phyloP scores from a whole-genome alignment of 495 filamentous ascomycete genomes.

The Annulohypoxylon bovei region DNA sequence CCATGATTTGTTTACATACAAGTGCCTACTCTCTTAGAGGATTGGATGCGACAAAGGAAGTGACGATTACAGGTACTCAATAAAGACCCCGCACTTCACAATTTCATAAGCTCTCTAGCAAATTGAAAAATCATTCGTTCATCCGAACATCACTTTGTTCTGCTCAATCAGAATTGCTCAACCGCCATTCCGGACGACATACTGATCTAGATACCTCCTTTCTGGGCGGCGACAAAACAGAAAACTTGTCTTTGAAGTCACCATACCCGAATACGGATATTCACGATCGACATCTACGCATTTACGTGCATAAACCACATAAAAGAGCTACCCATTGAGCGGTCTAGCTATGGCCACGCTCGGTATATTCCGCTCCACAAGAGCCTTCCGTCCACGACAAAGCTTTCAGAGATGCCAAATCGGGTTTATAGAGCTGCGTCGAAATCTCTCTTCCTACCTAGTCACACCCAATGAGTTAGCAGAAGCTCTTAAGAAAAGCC shows the following conservation, averaged over 20 bases:
- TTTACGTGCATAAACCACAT: slow-evolving; percentile 26
- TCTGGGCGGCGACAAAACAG: slow-evolving; percentile 17
- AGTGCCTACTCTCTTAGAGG: neutral
- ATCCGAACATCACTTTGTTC: slow-evolving; percentile 31
- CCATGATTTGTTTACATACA: slow-evolving; percentile 9
- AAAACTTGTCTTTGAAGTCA: slow-evolving; percentile 1
- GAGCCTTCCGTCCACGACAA: slow-evolving; percentile 48
- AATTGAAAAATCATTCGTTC: slow-evolving; percentile 33
- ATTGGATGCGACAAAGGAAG: slow-evolving; percentile 23
- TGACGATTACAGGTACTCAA: slow-evolving; percentile 14
- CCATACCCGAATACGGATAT: slow-evolving; percentile 12
- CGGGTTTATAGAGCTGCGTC: slow-evolving; percentile 38
- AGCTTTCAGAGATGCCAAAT: slow-evolving; percentile 35
- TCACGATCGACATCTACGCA: slow-evolving; percentile 11
- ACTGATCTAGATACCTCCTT: slow-evolving; percentile 26
- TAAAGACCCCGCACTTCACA: slow-evolving; percentile 33
- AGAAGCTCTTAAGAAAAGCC: slow-evolving; percentile 79
- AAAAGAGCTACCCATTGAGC: slow-evolving; percentile 22
- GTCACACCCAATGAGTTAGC: slow-evolving; percentile 85
- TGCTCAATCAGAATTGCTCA: slow-evolving; percentile 22
- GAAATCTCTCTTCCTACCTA: slow-evolving; percentile 78
- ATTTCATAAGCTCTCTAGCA: slow-evolving; percentile 12
- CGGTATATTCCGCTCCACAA: slow-evolving; percentile 49
- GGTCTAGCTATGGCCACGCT: slow-evolving; percentile 51
- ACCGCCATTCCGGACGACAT: slow-evolving; percentile 17